Base-by-base conservation (phyloP, 1,139 yeast species). In the Yamadazyma atmosphaerica region DNA sequence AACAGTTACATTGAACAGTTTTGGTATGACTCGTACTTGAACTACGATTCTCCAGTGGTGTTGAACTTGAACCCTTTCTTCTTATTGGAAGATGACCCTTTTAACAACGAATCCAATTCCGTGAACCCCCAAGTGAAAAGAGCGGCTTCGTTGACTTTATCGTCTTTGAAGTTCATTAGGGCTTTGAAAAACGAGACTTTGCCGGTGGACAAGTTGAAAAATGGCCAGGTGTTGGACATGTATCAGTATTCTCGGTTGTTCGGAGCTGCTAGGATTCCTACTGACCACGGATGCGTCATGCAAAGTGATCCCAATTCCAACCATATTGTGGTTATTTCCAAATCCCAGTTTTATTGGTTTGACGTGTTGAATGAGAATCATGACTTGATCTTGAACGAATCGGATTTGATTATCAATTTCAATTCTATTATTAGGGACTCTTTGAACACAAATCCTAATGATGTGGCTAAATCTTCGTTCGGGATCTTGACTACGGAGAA, bases 311-410 rank as follows among this genome's bases (percentile, higher is more conserved):
- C 74, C 13, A 69, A 79, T 11, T 81, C 94, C 2, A 84, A 81
- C 52, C 96, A 88, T 58, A 80, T 88, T 39, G 85, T 86, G 22
- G 90, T 88, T n/a, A 67, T 86, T 58, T 82, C 89, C 47, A 83
- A 85, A 54, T 86, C 95, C 4, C 96, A 88, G 60, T 85, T 87
- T 61, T 88, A 88, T 63, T 88, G 96, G 96, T 88, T 88, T 59
- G 95, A 88, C 58, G 96, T 88, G 2, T 68, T 88, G 54, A 95
- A 87, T 60, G 72, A 72, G 38, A 68, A 81, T 44, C 79, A 85
- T 56, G 83, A 85, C 53, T 68, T 88, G 47, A 72, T 86, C 38
- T 65, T 86, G 54, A 73, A 82, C 2, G 94, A 87, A 55, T 80
- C 77, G 42, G 95, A 86, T 58, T 72, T 88, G 52, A 82, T 80